phyloP scores from a whole-genome alignment of 805 yeast species.

The Pichia rugopelliculosa region DNA sequence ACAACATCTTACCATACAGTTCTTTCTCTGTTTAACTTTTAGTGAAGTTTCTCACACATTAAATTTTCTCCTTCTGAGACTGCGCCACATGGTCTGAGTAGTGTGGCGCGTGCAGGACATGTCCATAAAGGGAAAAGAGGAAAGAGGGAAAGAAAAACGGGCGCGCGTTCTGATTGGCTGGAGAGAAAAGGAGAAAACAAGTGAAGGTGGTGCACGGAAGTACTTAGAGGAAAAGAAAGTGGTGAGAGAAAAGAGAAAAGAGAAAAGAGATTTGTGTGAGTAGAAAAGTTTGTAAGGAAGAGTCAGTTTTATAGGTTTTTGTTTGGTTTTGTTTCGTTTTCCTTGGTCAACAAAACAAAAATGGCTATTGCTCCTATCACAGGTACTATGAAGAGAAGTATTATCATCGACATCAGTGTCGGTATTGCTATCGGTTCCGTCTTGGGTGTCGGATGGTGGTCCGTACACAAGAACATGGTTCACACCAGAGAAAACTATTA shows the following conservation, averaged over 20 bases:
- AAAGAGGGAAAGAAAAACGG: too few relatives aligned
- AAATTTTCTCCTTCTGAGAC: too few relatives aligned
- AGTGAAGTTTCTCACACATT: neutral
- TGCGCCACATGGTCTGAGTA: neutral
- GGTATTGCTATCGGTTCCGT: slow-evolving; percentile 39
- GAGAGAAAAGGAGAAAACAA: neutral
- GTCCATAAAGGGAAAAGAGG: too few relatives aligned
- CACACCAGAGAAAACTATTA: slow-evolving; percentile 80
- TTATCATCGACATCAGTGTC: slow-evolving; percentile 67
- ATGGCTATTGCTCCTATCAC: slow-evolving; percentile 84
- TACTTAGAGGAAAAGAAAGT: too few relatives aligned
- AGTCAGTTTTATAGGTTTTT: neutral
- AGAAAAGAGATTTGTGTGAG: too few relatives aligned
- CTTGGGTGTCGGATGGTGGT: slow-evolving; percentile 76
- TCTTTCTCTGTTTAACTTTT: neutral
- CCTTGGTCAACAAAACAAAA: too few relatives aligned
- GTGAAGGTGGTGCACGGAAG: slow-evolving; percentile 1
- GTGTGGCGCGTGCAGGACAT: too few relatives aligned
- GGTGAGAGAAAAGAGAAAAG: too few relatives aligned
- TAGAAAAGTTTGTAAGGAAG: neutral
- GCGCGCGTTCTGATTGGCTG: slow-evolving; percentile 2
- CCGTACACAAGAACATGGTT: slow-evolving; percentile 67
- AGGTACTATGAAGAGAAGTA: slow-evolving; percentile 75
- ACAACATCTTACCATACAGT: too few relatives aligned
- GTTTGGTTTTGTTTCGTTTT: neutral